phyloP scores from a whole-genome alignment of 2,329 filamentous ascomycete species.

The Cryphonectria radicalis region DNA sequence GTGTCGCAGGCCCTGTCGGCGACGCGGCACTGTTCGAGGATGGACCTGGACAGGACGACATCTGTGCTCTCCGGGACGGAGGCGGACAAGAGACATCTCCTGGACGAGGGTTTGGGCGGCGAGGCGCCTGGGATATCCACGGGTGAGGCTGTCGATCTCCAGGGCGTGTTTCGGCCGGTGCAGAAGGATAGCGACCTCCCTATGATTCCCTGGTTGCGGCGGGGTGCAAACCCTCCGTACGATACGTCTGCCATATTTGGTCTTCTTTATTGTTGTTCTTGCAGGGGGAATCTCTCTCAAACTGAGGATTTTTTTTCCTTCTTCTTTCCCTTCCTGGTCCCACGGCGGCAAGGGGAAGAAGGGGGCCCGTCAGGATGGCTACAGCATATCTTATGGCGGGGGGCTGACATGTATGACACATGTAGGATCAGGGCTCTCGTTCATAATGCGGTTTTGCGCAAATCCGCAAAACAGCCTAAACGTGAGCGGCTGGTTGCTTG shows the following conservation, averaged over 20 bases:
- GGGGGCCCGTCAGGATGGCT: not conserved
- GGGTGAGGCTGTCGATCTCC: constrained; percentile 13
- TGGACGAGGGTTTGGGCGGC: not conserved
- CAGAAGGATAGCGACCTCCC: constrained; percentile 6
- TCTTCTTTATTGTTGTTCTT: not conserved
- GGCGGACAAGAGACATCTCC: constrained; percentile 7
- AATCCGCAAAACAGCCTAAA: constrained; percentile 21
- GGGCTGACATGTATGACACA: not conserved
- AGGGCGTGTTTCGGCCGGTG: not conserved
- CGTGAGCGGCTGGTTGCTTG: not conserved
- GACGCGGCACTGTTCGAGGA: constrained; percentile 25
- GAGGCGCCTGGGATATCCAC: constrained; percentile 13
- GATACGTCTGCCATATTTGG: constrained; percentile 10
- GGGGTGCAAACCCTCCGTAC: not conserved
- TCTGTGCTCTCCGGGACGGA: constrained; percentile 21
- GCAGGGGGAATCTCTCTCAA: no score
- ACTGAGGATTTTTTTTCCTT: no score
- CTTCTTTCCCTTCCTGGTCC: not conserved
- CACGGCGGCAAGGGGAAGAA: not conserved
- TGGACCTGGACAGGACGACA: constrained; percentile 18
- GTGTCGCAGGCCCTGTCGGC: constrained; percentile 5
- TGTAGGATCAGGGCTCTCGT: constrained; percentile 1
- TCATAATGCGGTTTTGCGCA: constrained; percentile 25
- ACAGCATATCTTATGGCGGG: not conserved
- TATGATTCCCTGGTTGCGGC: not conserved